Percentiles rank a stretch among this genome's conserved stretches.
phyloP scores from a whole-genome alignment of 768 basidiomycete genomes.

The Amanita thiersii region DNA sequence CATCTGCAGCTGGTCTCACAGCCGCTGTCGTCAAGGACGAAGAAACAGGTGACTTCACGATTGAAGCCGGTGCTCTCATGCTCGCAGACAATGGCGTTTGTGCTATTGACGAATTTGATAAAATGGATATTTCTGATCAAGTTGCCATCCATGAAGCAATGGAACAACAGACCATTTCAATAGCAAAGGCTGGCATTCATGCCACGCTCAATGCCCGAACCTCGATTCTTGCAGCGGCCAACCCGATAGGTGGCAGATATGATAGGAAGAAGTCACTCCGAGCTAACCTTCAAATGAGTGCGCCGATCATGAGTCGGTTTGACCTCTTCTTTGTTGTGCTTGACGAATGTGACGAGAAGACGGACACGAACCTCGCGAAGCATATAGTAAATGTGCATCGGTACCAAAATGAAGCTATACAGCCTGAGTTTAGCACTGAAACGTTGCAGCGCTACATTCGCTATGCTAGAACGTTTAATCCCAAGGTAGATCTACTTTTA shows the following conservation, averaged over 20 bases:
- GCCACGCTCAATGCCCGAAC: conserved; percentile 97
- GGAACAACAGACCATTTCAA: conserved; percentile 99
- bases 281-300: conserved; percentile 94
- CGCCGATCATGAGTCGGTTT: conserved; percentile 98
- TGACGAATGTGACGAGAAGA: conserved; percentile 92
- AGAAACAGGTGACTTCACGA: conserved; percentile 98
- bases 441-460: conserved; percentile 94
- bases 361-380: conserved; percentile 87
- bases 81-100: conserved; percentile 99
- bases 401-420: conserved; percentile 89
- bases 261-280: conserved; percentile 89
- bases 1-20: conserved; percentile 96
- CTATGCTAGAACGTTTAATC: conserved; percentile 95
- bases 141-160: conserved; percentile 99
- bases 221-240: conserved; percentile 95
- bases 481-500: conserved; percentile 55
- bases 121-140: conserved; percentile 98
- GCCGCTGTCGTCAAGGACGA: conserved; percentile 98
- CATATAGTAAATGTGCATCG: conserved; percentile 98
- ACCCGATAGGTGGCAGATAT: conserved; percentile 95
- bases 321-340: conserved; percentile 98
- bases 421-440: conserved; percentile 96
- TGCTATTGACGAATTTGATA: conserved; percentile 99
- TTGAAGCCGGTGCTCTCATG: conserved; percentile 99
- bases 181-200: conserved; percentile 98